Evolutionary conservation across 495 filamentous ascomycete species (phyloP), one percentile per base, ranked within the genome.

Genomic region (Neurospora discreta): DNA sequence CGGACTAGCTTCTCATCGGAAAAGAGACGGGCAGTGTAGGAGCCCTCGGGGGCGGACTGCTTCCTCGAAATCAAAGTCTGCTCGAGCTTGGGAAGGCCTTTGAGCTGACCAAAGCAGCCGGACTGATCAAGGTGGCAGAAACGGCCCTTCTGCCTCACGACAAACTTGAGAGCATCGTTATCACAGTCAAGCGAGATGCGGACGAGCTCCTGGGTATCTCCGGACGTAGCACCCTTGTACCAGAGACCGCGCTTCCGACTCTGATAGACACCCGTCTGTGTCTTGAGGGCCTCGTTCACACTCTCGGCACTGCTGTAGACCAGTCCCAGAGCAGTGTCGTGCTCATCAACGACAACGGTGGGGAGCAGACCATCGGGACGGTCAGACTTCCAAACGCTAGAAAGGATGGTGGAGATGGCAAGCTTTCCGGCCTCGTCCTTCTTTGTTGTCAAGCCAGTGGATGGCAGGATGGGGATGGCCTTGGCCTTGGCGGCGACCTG

Each of bases 201-300:
- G 30, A 98, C 85, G 69, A 99, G 83, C 78, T 98, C 90, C 79
- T 99, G 95, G 2, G 90, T 91, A 79, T 98, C 94, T 36, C 95
- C 96, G 69, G 94, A 97, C 10, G 90, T 93, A 41, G 94, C 92
- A 30, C 95, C 95, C 81, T 99, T 99, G 82, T 96, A 93, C 95
- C 95, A 99, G 33, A 99, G 81, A 3, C 95, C 94, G 7, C 95
- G 89, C 84, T 97, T 97, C 41, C 95, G 86, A 79, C 93, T 97
- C 80, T 97, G 93, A 79, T 99, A 99, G 33, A 98, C 95, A 38
- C 95, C 95, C 1, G 90, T 91, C 69, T 94, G 94, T 3, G 93
- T 96, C 72, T 88, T 89, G 65, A 99, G 78, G 30, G 93, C 94
- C 81, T 94, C 94, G 13, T 88, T 84, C 16, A 99, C 89, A 78